These are phyloP conservation scores for Trichoderma asperellum DNA, from an alignment of 2,329 filamentous ascomycete genomes.

Conservation along the genomic window DNA sequence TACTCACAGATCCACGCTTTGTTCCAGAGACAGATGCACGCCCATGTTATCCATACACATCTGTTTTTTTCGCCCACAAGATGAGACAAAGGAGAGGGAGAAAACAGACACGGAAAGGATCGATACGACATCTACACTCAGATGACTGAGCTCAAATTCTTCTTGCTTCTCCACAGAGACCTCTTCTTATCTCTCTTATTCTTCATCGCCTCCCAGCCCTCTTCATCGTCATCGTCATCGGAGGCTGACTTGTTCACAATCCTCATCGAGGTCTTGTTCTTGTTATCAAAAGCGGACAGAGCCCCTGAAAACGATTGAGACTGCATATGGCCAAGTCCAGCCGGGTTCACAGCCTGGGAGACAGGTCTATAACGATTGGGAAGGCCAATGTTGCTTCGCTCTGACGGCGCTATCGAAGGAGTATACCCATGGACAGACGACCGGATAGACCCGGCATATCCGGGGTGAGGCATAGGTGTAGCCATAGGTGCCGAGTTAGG, in stretches of 20 bases:
- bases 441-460: slow-evolving; percentile 40
- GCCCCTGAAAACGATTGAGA: slow-evolving; percentile 42
- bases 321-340: slow-evolving; percentile 44
- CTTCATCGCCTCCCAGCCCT: slow-evolving; percentile 72
- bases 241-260: slow-evolving; percentile 46
- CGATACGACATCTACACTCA: slow-evolving; percentile 32
- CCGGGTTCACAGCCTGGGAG: slow-evolving; percentile 58
- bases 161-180: slow-evolving; percentile 67
- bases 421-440: slow-evolving; percentile 65
- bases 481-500: slow-evolving; percentile 65
- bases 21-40: slow-evolving; percentile 1
- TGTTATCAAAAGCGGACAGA: slow-evolving; percentile 39
- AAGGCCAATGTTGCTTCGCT: slow-evolving; percentile 90
- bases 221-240: slow-evolving; percentile 63
- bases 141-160: slow-evolving; percentile 55
- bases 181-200: slow-evolving; percentile 70
- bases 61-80: slow-evolving; percentile 1
- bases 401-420: slow-evolving; percentile 90
- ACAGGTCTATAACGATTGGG: slow-evolving; percentile 91
- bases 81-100: slow-evolving; percentile 35
- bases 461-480: slow-evolving; percentile 57
- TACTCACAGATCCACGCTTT: slow-evolving; percentile 14
- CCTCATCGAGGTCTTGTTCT: slow-evolving; percentile 44
- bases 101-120: slow-evolving; percentile 19
- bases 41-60: slow-evolving; percentile 19